Base-by-base conservation (phyloP, 768 basidiomycete species). In the Grammothele lineata region DNA sequence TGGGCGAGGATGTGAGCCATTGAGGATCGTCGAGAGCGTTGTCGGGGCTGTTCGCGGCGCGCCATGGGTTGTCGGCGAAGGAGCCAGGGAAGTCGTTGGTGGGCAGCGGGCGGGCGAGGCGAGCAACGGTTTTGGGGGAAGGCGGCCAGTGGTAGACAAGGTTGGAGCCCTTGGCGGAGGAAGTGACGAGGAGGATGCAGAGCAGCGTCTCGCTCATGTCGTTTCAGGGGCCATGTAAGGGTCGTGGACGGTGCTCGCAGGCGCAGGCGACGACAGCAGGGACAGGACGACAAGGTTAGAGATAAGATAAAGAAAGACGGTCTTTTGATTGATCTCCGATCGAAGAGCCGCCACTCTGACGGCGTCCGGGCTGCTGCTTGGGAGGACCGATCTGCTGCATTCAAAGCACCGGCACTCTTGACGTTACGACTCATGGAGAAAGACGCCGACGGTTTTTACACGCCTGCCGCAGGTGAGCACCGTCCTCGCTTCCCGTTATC, bases 101-200 rank as follows among this genome's bases (percentile, higher is more conserved):
- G 12, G 85, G 85, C 23, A 73, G 70, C 3, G 91, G 80, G 40
- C 92, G 82, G 42, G 79, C 77, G 23, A 95, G 77, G 47, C 93
- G 76, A 4, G 82, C 73, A 5, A 80, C 74, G 1, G 80, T 67
- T 11, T 68, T 57, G 12, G 91, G 89, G 12, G 70, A 72, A 12
- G 89, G 84, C 0, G 93, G 93, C 86, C 91, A 95, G 52, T 87
- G 75, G 62, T 83, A 92, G 43, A 91, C 85, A 5, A 92, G 68
- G 54, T 72, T 85, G 9, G 83, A 80, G 22, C 87, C 89, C 58
- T 83, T 87, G 6, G 88, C 83, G 8, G 91, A 92, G 11, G 85
- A 83, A 4, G 89, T 89, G 35, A 92, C 87, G 27, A 96, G 78
- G 4, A 94, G 67, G 51, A 95, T 73, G 9, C 89, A 85, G 38